phyloP scores from a whole-genome alignment of 2,329 filamentous ascomycete species.

The Xylaria hypoxylon region DNA sequence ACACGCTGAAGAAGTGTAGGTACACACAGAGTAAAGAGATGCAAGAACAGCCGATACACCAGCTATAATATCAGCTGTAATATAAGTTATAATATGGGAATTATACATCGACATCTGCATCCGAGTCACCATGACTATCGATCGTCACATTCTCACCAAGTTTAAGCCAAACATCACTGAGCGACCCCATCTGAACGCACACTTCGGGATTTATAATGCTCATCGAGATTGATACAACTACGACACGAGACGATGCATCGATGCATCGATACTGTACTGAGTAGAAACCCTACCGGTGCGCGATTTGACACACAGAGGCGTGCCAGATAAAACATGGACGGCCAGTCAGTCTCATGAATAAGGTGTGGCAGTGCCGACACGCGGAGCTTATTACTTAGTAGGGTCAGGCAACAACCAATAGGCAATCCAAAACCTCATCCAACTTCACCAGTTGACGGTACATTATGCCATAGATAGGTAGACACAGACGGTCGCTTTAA shows the following conservation, averaged over 20 bases:
- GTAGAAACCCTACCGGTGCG: slow-evolving; percentile 4
- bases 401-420: not conserved
- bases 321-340: slow-evolving; percentile 16
- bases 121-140: slow-evolving; percentile 4
- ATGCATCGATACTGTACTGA: no score
- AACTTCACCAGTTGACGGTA: slow-evolving; percentile 14
- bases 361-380: slow-evolving; percentile 31
- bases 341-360: slow-evolving; percentile 20
- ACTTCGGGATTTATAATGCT: not conserved
- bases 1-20: not conserved
- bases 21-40: not conserved
- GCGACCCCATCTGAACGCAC: slow-evolving; percentile 1
- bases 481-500: not conserved
- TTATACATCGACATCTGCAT: slow-evolving; percentile 8
- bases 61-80: not conserved
- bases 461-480: not conserved
- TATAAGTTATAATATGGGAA: not conserved
- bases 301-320: slow-evolving; percentile 9
- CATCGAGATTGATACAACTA: not conserved
- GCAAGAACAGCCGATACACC: slow-evolving; percentile 4
- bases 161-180: not conserved
- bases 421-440: not conserved
- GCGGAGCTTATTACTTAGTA: slow-evolving; percentile 8
- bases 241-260: slow-evolving; percentile 14
- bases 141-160: not conserved